Percentiles rank a stretch among this genome's conserved stretches.
These are phyloP conservation scores for Lolium multiflorum DNA, from an alignment of 176 grass and related monocot species.

Conservation along the genomic window DNA sequence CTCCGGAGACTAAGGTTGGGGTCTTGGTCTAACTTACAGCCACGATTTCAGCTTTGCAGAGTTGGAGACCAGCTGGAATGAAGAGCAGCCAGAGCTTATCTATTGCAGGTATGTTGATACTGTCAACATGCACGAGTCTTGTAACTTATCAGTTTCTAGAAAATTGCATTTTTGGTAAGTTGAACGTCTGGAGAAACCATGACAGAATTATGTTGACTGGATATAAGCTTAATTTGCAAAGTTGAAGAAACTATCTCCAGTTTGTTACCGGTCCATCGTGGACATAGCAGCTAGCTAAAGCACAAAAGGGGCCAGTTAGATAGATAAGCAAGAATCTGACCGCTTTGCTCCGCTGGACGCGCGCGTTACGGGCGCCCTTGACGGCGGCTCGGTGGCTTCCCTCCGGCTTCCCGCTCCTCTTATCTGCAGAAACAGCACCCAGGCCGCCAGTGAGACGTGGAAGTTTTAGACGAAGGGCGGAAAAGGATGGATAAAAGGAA, in stretches of 20 bases:
- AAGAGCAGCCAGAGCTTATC: not conserved
- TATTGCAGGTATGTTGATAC: not conserved
- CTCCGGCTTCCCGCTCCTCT: constrained; percentile 63
- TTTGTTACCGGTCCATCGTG: not conserved
- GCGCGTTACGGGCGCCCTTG: constrained; percentile 75
- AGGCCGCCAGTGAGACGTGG: not conserved
- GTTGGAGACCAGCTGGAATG: not conserved
- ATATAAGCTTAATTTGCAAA: not conserved
- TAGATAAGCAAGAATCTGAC: constrained; percentile 40
- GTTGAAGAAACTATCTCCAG: not conserved
- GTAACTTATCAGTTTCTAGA: too few relatives aligned
- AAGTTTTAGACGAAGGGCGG: not conserved
- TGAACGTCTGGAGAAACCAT: not conserved
- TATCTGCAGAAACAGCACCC: constrained; percentile 51
- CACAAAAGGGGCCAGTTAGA: not conserved
- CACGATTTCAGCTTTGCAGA: not conserved
- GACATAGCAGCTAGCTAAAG: not conserved
- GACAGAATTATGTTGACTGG: not conserved
- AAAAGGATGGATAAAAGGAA: not conserved
- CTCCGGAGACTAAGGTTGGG: too few relatives aligned
- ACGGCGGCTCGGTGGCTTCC: constrained; percentile 51
- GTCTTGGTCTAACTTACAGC: not conserved
- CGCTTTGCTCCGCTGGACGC: constrained; percentile 84
- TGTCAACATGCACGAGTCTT: not conserved
- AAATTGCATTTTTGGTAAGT: not conserved